Conservation (phyloP, 805 yeast species). For the Cyberlindnera maclurae region DNA sequence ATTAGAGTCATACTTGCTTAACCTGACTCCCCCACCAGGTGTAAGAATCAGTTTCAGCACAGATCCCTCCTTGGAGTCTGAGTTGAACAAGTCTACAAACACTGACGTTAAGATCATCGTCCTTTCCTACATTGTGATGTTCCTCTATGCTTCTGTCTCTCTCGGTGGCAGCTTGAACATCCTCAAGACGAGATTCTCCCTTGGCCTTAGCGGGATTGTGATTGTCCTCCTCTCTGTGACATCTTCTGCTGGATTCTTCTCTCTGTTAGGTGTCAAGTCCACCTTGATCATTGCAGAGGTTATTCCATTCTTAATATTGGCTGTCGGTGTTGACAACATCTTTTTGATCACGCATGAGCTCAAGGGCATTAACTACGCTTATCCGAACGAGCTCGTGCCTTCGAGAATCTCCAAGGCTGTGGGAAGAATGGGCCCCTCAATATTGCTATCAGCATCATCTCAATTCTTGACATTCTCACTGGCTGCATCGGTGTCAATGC, state of each 20-base stretch:
- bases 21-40: conserved; percentile 43
- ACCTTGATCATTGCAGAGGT: conserved; percentile 95
- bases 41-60: conserved; percentile 69
- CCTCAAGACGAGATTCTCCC: conserved; percentile 52
- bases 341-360: conserved; percentile 81
- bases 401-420: conserved; percentile 58
- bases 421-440: conserved; percentile 80
- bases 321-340: conserved; percentile 94
- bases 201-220: conserved; percentile 79
- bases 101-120: conserved; percentile 68
- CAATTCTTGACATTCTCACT: conserved; percentile 75
- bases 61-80: conserved; percentile 78
- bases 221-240: conserved; percentile 77
- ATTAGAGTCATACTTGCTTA: conserved; percentile 49
- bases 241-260: conserved; percentile 77
- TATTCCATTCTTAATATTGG: conserved; percentile 85
- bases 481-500: conserved; percentile 84
- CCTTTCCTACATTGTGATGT: conserved; percentile 79
- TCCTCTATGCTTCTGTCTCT: conserved; percentile 78
- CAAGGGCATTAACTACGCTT: conserved; percentile 41
- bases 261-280: conserved; percentile 70
- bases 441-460: conserved; percentile 65
- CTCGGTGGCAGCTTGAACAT: conserved; percentile 47
- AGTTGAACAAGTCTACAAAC: conserved; percentile 72
- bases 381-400: conserved; percentile 43